A percentile compares a stretch with the other conserved stretches of the same genome.
These are phyloP conservation scores for Alternaria sp. DNA, from an alignment of 2,329 filamentous ascomycete genomes.

Conservation along the genomic window DNA sequence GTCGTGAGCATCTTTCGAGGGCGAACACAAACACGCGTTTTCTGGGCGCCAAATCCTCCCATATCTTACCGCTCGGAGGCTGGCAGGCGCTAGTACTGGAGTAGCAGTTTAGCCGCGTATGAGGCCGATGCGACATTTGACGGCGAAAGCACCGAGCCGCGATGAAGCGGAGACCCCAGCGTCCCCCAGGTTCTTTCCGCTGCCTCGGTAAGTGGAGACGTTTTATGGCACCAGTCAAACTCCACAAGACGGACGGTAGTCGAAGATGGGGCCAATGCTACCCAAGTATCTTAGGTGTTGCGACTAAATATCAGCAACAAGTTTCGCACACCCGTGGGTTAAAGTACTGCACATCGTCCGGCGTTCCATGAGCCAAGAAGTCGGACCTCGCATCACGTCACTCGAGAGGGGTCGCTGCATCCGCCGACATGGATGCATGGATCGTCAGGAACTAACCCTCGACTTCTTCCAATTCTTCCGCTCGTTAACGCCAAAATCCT, in stretches of 20 bases:
- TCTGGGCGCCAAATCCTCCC: constrained; percentile 13
- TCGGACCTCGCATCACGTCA: constrained; percentile 11
- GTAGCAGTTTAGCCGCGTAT: constrained; percentile 12
- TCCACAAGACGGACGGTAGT: neutral
- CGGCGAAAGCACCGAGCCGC: constrained; percentile 11
- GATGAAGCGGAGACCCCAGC: constrained; percentile 8
- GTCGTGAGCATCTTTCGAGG: neutral
- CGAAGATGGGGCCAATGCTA: neutral
- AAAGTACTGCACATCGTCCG: neutral
- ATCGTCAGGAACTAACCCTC: constrained; percentile 22
- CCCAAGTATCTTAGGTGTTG: neutral
- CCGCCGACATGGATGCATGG: constrained; percentile 24
- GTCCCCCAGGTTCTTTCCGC: constrained; percentile 11
- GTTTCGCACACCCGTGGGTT: neutral
- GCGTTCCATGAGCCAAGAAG: neutral
- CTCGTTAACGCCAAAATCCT: constrained; percentile 27
- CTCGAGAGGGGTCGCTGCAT: constrained; percentile 16
- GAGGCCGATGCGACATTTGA: constrained; percentile 1
- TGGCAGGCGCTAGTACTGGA: neutral
- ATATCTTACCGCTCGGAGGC: constrained; percentile 2
- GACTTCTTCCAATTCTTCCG: constrained; percentile 30
- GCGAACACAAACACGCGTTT: neutral
- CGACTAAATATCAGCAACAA: neutral
- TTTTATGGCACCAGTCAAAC: neutral
- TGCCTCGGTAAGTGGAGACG: constrained; percentile 17